These are phyloP conservation scores for Primulina eburnea DNA, from an alignment of 257 asterid species.

Conservation along the genomic window DNA sequence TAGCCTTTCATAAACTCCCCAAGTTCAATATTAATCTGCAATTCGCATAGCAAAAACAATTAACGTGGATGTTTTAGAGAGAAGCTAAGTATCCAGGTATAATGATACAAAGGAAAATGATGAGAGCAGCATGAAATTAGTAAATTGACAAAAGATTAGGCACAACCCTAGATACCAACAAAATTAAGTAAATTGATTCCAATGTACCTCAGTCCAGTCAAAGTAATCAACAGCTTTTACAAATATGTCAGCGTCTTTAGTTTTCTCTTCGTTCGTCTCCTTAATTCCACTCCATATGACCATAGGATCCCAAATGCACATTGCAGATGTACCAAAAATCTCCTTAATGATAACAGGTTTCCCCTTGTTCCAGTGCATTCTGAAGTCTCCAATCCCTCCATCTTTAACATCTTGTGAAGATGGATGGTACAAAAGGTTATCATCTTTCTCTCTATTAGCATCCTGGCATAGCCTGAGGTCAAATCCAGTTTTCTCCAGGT, in stretches of 20 bases:
- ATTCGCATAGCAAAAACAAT: constrained; percentile 29
- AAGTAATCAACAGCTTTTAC: constrained; percentile 79
- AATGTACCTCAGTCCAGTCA: constrained; percentile 67
- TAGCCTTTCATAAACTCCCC: constrained; percentile 87
- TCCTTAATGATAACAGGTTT: constrained; percentile 80
- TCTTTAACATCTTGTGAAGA: constrained; percentile 65
- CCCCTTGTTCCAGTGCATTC: constrained; percentile 77
- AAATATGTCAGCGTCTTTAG: constrained; percentile 57
- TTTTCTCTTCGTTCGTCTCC: constrained; percentile 76
- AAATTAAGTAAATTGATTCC: not conserved
- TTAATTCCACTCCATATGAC: constrained; percentile 73
- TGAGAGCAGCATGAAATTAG: constrained; percentile 4
- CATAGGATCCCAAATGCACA: constrained; percentile 82
- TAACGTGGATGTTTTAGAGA: constrained; percentile 24
- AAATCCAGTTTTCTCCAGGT: constrained; percentile 41
- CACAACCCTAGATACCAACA: constrained; percentile 14
- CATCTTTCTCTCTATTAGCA: constrained; percentile 56
- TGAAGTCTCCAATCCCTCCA: constrained; percentile 73
- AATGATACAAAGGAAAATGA: constrained; percentile 3
- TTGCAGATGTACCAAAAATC: constrained; percentile 61
- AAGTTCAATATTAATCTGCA: constrained; percentile 72
- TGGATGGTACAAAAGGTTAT: constrained; percentile 63
- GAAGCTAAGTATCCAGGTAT: not conserved
- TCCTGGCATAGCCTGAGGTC: constrained; percentile 49
- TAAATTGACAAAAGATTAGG: constrained; percentile 16